Evolutionary conservation across 768 basidiomycete genomes (phyloP).

Genomic region (Strobilomyces echinocephalus): DNA sequence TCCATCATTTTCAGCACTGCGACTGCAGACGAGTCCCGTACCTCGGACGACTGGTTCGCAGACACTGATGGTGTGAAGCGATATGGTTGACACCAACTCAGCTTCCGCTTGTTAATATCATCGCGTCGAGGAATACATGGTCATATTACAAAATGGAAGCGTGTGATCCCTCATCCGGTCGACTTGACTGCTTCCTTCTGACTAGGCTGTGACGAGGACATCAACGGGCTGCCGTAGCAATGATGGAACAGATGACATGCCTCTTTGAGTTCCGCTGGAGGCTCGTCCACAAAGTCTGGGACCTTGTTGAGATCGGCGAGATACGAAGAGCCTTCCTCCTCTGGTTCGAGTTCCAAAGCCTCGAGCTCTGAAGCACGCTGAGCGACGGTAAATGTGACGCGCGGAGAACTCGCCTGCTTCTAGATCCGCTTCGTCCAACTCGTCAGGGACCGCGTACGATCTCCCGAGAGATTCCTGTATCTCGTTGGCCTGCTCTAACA

Average conservation of each 20-base stretch:
- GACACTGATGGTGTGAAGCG: conserved; percentile 48
- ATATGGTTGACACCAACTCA: conserved; percentile 49
- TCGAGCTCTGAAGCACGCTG: conserved; percentile 70
- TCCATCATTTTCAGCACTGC: conserved; percentile 76
- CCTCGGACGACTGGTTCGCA: conserved; percentile 75
- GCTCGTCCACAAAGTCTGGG: conserved; percentile 90
- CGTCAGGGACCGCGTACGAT: conserved; percentile 95
- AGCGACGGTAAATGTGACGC: neutral
- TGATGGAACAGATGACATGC: conserved; percentile 32
- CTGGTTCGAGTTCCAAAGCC: conserved; percentile 85
- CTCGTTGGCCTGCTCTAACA: conserved; percentile 95
- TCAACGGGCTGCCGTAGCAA: neutral
- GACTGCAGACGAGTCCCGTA: conserved; percentile 49
- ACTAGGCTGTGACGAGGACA: conserved; percentile 32
- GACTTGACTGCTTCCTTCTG: conserved; percentile 55
- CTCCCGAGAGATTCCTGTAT: conserved; percentile 92
- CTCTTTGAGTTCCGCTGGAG: conserved; percentile 67
- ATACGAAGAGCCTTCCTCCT: conserved; percentile 89
- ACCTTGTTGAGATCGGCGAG: conserved; percentile 79
- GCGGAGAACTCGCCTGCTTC: conserved; percentile 69
- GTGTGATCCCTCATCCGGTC: conserved; percentile 30
- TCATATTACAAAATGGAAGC: conserved; percentile 3
- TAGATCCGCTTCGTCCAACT: conserved; percentile 94
- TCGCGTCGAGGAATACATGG: conserved; percentile 15
- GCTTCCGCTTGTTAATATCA: neutral